Evolutionary conservation across 2,329 filamentous ascomycete species (phyloP).

Genomic region (Aspergillus chevalieri): DNA sequence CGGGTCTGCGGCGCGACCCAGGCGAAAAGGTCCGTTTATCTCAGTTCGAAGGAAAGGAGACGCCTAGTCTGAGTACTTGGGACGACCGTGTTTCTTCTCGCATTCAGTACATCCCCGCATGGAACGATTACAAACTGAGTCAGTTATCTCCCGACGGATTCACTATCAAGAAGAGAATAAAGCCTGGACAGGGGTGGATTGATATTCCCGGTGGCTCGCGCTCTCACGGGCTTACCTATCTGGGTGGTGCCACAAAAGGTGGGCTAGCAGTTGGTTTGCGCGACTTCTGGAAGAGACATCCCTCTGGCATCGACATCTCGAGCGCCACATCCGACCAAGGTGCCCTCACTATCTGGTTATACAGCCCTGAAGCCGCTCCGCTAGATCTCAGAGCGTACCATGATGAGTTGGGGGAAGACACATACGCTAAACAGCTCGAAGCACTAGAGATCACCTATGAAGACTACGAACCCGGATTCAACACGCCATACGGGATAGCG

Average conservation of each 20-base stretch:
- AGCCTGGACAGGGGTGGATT: constrained; percentile 25
- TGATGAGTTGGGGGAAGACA: constrained; percentile 51
- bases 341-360: constrained; percentile 55
- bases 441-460: constrained; percentile 60
- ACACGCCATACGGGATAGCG: constrained; percentile 53
- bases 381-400: constrained; percentile 55
- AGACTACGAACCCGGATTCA: constrained; percentile 52
- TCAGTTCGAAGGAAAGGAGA: constrained; percentile 29
- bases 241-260: constrained; percentile 53
- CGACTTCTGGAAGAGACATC: constrained; percentile 60
- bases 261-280: constrained; percentile 54
- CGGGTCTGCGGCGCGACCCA: constrained; percentile 50
- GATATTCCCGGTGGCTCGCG: constrained; percentile 50
- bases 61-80: constrained; percentile 7
- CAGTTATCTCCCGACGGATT: constrained; percentile 58
- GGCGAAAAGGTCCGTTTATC: constrained; percentile 43
- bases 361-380: constrained; percentile 51
- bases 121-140: constrained; percentile 52
- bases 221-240: constrained; percentile 52
- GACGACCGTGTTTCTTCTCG: constrained; percentile 44
- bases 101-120: constrained; percentile 53
- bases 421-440: constrained; percentile 53
- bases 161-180: constrained; percentile 55
- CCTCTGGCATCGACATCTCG: constrained; percentile 52
- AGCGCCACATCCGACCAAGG: constrained; percentile 47